A percentile compares a stretch with the other conserved stretches of the same genome.
phyloP scores from a whole-genome alignment of 169 alveolate genomes.

The Eimeria brunetti region DNA sequence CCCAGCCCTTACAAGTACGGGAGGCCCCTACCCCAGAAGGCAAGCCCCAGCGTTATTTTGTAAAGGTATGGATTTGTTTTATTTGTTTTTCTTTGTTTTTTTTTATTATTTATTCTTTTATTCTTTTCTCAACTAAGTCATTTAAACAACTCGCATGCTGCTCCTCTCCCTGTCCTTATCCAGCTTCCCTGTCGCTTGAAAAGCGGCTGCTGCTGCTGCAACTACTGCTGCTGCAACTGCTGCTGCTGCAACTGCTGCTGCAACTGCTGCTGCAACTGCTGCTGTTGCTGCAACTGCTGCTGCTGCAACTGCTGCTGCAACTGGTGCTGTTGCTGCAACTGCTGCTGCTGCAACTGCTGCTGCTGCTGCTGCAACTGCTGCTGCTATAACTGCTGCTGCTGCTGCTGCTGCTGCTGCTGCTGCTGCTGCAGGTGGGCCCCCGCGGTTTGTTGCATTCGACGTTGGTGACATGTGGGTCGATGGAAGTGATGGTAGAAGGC shows the following conservation, averaged over 20 bases:
- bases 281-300: background rate
- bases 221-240: no score
- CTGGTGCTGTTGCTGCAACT: background rate
- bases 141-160: no score
- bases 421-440: conserved; percentile 52
- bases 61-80: conserved; percentile 20
- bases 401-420: conserved; percentile 36
- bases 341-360: conserved; percentile 12
- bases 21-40: conserved; percentile 17
- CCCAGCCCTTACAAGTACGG: conserved; percentile 59
- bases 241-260: no score
- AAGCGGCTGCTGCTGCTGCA: background rate
- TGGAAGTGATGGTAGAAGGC: conserved; percentile 69
- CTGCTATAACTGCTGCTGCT: background rate
- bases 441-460: conserved; percentile 59
- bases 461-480: conserved; percentile 59
- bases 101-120: no score
- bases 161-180: no score
- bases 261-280: background rate
- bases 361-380: background rate
- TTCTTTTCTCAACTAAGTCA: no score
- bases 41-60: conserved; percentile 28
- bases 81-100: no score
- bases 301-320: background rate
- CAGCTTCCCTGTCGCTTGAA: background rate